Conservation (phyloP, 1,284 basidiomycete species). For the Ustilago esculenta region DNA sequence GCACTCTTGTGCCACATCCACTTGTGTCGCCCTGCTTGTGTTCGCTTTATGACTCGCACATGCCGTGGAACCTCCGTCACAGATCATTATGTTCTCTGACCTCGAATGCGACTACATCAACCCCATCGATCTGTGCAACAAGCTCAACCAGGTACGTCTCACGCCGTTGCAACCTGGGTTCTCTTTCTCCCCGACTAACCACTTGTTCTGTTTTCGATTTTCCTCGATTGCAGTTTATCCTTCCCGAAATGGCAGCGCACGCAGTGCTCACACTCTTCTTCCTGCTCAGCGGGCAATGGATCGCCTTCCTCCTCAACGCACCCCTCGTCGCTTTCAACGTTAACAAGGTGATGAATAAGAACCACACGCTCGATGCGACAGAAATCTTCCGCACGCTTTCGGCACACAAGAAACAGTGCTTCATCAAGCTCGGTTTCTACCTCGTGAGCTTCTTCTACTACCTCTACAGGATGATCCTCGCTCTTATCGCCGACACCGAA, state of each 20-base stretch:
- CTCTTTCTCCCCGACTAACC: not conserved
- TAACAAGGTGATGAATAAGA: slow-evolving; percentile 95
- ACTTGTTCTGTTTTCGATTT: not conserved
- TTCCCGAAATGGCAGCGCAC: slow-evolving; percentile 95
- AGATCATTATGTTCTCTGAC: slow-evolving; percentile 96
- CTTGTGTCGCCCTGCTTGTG: too few species aligned
- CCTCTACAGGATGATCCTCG: slow-evolving; percentile 62
- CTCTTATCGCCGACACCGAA: slow-evolving; percentile 52
- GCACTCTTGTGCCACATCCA: too few species aligned
- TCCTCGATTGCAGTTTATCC: slow-evolving; percentile 79
- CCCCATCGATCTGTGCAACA: slow-evolving; percentile 99
- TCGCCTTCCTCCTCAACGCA: slow-evolving; percentile 88
- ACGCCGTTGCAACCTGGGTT: not conserved
- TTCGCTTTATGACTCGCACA: too few species aligned
- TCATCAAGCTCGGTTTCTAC: slow-evolving; percentile 70
- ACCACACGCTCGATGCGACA: slow-evolving; percentile 98
- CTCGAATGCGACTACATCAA: slow-evolving; percentile 85
- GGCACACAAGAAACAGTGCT: slow-evolving; percentile 90
- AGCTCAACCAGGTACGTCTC: slow-evolving; percentile 87
- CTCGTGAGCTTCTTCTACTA: slow-evolving; percentile 67
- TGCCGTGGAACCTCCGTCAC: too few species aligned
- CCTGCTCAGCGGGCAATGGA: slow-evolving; percentile 80
- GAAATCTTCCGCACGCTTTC: slow-evolving; percentile 97
- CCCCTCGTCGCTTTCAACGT: slow-evolving; percentile 90
- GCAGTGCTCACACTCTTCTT: slow-evolving; percentile 81